Evolutionary conservation across 768 basidiomycete species (phyloP).

Genomic region (Calvatia gigantea): DNA sequence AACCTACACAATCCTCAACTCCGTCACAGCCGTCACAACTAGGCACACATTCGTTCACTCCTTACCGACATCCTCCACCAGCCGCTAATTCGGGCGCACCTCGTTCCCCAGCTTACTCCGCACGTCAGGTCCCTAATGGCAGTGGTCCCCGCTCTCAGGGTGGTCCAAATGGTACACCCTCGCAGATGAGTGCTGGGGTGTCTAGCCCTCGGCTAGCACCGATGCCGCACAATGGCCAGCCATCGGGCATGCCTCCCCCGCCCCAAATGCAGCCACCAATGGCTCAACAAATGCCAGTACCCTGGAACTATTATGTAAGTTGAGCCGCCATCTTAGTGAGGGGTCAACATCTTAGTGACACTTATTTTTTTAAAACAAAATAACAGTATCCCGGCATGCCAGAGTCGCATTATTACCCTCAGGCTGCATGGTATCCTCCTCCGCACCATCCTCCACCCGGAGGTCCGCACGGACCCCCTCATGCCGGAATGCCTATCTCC

Average conservation of each 20-base stretch:
- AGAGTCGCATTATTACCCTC: slow-evolving; percentile 45
- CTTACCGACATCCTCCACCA: slow-evolving; percentile 41
- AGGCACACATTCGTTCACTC: slow-evolving; percentile 48
- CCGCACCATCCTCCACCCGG: slow-evolving; percentile 50
- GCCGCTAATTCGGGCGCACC: slow-evolving; percentile 48
- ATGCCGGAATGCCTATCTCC: slow-evolving; percentile 60
- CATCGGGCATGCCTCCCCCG: slow-evolving; percentile 46
- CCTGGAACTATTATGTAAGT: slow-evolving; percentile 63
- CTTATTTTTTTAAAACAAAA: slow-evolving; percentile 9
- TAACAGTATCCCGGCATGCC: slow-evolving; percentile 37
- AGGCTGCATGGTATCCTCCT: slow-evolving; percentile 39
- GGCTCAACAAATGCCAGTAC: slow-evolving; percentile 36
- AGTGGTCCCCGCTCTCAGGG: slow-evolving; percentile 50
- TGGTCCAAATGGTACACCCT: slow-evolving; percentile 54
- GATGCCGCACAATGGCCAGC: slow-evolving; percentile 52
- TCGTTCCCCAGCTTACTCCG: slow-evolving; percentile 60
- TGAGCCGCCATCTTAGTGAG: slow-evolving; percentile 4
- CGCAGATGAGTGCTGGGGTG: slow-evolving; percentile 37
- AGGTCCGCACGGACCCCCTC: slow-evolving; percentile 44
- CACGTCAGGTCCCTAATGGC: slow-evolving; percentile 61
- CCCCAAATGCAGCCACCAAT: slow-evolving; percentile 36
- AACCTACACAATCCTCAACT: slow-evolving; percentile 27
- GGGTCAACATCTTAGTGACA: too few species aligned
- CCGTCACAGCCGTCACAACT: slow-evolving; percentile 44
- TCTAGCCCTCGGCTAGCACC: slow-evolving; percentile 67